Evolutionary conservation across 1,284 basidiomycete species (phyloP), one percentile per base, ranked within the genome.

Genomic region (Meripilus lineatus): DNA sequence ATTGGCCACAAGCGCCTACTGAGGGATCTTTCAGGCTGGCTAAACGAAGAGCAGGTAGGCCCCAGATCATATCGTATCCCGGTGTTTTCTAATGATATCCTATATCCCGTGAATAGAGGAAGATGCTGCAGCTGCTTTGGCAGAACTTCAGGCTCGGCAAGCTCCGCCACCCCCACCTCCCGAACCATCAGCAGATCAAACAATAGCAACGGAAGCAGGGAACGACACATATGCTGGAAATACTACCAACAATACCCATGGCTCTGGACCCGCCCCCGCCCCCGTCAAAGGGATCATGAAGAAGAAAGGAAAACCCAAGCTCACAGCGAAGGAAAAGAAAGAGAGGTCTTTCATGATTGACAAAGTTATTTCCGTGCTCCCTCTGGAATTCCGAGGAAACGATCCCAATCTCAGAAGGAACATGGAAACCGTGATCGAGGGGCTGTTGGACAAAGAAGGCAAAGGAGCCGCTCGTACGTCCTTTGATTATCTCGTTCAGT

Each of bases 331-430:
- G 56, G 89, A 91, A 64, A 92, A 84, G 72, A 89, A 86, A 62
- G 87, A 89, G 55, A 74, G 89, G 35, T 78, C 75, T 77, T 60
- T 85, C 38, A 74, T 75, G 46, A 72, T 92, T 18, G 86, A 91
- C 49, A 79, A 77, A 48, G 76, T 92, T 28, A 78, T 95, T 32
- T 77, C 84, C 25, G 81, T 77, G 46, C 69, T 96, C 26, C 93
- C 93, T 0, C 72, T 96, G 20, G 93, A 96, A 63, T 97, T 93
- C 62, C 77, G 93, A 33, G 92, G 93, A 13, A 84, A 75, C 54
- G 90, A 95, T 63, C 83, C 91, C 82, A 78, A 74, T 42, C 69
- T 90, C 36, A 77, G 89, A 28, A 70, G 81, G 33, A 77, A 85
- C 44, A 85, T 92, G 72, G 89, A 93, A 63, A 72, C 66, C 25